phyloP scores from a whole-genome alignment of 2,329 filamentous ascomycete genomes.

The Pezizomycotina sp. region DNA sequence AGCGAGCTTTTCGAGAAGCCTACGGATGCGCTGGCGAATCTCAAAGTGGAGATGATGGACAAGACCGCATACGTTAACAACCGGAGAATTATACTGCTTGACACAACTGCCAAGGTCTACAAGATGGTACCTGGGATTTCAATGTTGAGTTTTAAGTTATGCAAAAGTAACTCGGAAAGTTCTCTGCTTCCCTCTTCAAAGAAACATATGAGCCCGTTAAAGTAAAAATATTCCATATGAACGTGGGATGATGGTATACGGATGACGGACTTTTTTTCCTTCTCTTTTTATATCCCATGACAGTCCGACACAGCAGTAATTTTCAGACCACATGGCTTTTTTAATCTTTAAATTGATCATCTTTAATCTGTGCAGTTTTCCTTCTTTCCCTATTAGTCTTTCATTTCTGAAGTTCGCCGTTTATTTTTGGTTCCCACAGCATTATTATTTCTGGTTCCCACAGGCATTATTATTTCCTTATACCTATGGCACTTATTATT shows the following conservation, averaged over 20 bases:
- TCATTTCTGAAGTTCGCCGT: neutral
- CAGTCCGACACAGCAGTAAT: neutral
- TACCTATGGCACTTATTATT: too few species aligned
- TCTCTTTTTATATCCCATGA: conserved; percentile 1
- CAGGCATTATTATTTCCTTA: too few species aligned
- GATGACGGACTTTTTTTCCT: neutral
- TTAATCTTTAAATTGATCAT: neutral
- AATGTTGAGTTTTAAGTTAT: conserved; percentile 14
- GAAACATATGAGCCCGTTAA: too few species aligned
- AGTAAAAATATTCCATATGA: too few species aligned
- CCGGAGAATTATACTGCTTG: conserved; percentile 70
- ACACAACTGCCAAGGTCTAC: conserved; percentile 88
- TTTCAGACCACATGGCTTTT: neutral
- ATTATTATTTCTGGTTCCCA: conserved; percentile 3
- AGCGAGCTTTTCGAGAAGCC: conserved; percentile 99
- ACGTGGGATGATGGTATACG: neutral
- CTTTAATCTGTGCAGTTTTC: too few species aligned
- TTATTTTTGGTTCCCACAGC: neutral
- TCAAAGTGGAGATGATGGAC: conserved; percentile 97
- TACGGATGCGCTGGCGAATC: conserved; percentile 61
- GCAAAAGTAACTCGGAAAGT: neutral
- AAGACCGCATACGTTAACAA: conserved; percentile 97
- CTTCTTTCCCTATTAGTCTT: too few species aligned
- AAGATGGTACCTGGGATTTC: conserved; percentile 48
- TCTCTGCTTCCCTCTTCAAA: conserved; percentile 1